Conservation (phyloP, 768 basidiomycete genomes). For the Podaxis sp. region DNA sequence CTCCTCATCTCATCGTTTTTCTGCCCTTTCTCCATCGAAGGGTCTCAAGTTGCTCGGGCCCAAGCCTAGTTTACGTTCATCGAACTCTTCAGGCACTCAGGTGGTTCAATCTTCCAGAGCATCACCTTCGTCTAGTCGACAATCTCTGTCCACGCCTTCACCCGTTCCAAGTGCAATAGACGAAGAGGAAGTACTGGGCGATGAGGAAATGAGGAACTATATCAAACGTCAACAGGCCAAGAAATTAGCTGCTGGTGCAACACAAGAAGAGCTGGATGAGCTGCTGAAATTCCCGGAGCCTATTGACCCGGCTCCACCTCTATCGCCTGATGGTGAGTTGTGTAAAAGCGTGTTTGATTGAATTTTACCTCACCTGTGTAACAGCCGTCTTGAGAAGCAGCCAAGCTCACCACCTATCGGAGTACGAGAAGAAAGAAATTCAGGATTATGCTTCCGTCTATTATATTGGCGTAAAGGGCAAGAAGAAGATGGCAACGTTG, state of each 20-base stretch:
- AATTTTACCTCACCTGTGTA: conserved; percentile 14
- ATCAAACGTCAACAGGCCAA: conserved; percentile 88
- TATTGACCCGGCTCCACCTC: conserved; percentile 60
- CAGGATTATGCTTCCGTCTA: conserved; percentile 84
- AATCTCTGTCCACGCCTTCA: conserved; percentile 82
- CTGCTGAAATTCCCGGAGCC: conserved; percentile 94
- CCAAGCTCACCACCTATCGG: conserved; percentile 72
- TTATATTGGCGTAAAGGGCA: conserved; percentile 73
- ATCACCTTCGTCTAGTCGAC: conserved; percentile 69
- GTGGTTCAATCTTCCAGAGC: conserved; percentile 50
- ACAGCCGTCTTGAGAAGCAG: conserved; percentile 59
- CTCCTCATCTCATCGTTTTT: conserved; percentile 63
- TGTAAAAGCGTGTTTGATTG: not conserved
- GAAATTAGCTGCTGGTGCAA: conserved; percentile 78
- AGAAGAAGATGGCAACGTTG: conserved; percentile 78
- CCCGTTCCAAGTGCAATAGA: conserved; percentile 75
- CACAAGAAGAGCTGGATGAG: conserved; percentile 84
- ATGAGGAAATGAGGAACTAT: conserved; percentile 97
- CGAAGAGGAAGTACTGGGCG: conserved; percentile 85
- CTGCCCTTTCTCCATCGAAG: conserved; percentile 82
- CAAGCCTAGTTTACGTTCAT: conserved; percentile 61
- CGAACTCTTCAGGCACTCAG: conserved; percentile 50
- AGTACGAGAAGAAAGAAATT: conserved; percentile 90
- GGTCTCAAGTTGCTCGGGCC: conserved; percentile 79
- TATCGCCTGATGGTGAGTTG: conserved; percentile 68